phyloP scores from a whole-genome alignment of 1,284 basidiomycete species.

The Ganoderma lucidum region DNA sequence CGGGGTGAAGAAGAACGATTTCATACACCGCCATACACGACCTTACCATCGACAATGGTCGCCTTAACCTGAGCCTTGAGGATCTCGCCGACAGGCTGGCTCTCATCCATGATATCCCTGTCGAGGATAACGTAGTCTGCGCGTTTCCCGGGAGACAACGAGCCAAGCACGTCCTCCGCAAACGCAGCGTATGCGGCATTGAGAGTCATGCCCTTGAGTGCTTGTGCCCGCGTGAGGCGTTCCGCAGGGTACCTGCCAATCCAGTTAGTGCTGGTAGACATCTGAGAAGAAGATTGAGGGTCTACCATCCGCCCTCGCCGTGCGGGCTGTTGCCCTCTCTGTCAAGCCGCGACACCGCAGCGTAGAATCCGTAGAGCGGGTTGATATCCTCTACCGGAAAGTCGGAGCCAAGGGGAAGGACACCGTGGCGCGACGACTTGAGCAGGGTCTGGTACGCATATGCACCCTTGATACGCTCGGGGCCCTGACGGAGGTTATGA shows the following conservation, averaged over 20 bases:
- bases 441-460: slow-evolving; percentile 89
- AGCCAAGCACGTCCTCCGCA: slow-evolving; percentile 74
- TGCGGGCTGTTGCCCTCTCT: slow-evolving; percentile 81
- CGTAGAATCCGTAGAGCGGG: slow-evolving; percentile 86
- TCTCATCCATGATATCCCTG: slow-evolving; percentile 73
- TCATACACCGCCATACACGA: slow-evolving; percentile 64
- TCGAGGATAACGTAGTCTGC: slow-evolving; percentile 90
- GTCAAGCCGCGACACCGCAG: slow-evolving; percentile 80
- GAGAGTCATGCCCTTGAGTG: slow-evolving; percentile 86
- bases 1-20: not conserved
- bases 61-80: slow-evolving; percentile 61
- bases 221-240: slow-evolving; percentile 77
- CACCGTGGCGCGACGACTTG: slow-evolving; percentile 56
- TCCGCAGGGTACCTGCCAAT: slow-evolving; percentile 71
- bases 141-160: slow-evolving; percentile 75
- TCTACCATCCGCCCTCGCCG: slow-evolving; percentile 82
- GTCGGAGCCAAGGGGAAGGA: slow-evolving; percentile 87
- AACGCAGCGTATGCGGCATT: slow-evolving; percentile 91
- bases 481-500: slow-evolving; percentile 57
- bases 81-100: slow-evolving; percentile 63
- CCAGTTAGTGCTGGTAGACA: not conserved
- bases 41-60: slow-evolving; percentile 78
- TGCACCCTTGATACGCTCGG: slow-evolving; percentile 82
- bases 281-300: slow-evolving; percentile 10
- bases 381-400: slow-evolving; percentile 91